phyloP scores from a whole-genome alignment of 2,329 filamentous ascomycete species.

The Talaromyces sp. region DNA sequence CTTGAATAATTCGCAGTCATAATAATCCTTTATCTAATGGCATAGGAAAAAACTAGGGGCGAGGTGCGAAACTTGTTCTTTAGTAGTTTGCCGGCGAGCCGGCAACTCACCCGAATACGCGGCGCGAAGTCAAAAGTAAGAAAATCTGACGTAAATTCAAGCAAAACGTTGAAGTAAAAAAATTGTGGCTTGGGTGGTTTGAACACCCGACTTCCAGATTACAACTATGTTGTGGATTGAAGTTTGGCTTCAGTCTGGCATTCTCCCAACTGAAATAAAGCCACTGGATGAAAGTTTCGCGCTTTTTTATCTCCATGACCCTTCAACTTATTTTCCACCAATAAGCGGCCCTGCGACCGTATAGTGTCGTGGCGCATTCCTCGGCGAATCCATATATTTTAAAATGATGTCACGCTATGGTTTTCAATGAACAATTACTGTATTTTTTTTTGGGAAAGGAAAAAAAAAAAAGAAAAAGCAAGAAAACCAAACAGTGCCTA shows the following conservation, averaged over 20 bases:
- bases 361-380: not conserved
- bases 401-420: not conserved
- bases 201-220: not conserved
- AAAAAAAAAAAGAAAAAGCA: not conserved
- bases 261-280: not conserved
- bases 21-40: too few species aligned
- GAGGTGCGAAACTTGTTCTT: too few species aligned
- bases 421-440: not conserved
- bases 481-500: too few species aligned
- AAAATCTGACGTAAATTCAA: too few species aligned
- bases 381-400: not conserved
- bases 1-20: too few species aligned
- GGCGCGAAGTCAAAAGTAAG: too few species aligned
- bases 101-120: too few species aligned
- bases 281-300: not conserved
- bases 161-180: not conserved
- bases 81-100: too few species aligned
- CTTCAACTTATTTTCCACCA: not conserved
- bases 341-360: not conserved
- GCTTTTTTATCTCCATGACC: not conserved
- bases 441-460: not conserved
- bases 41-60: too few species aligned
- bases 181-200: not conserved
- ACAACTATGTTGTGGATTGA: not conserved
- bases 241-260: not conserved